Base-by-base conservation (phyloP, 2,329 filamentous ascomycete genomes). In the Cladosporium sp. region DNA sequence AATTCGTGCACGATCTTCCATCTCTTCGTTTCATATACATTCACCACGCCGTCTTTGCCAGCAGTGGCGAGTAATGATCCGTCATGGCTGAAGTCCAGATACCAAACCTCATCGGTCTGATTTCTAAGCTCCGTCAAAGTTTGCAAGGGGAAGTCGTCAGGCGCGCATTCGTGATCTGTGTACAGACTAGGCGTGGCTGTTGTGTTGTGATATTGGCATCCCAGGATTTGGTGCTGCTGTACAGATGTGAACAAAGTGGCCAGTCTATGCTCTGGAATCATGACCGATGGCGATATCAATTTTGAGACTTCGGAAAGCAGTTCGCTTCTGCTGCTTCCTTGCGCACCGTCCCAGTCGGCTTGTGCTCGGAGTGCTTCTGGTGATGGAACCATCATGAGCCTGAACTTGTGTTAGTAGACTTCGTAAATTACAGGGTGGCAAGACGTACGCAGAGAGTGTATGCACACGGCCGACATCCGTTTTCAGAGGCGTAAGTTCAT, bases 281-380 rank as follows among this genome's bases (percentile, higher is more conserved):
- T 97, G 39, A 96, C 88, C 3, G 90, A 93, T 0, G 93, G 92
- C 1, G 93, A 96, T 67, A 99, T 95, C 51, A 83, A 96, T 74
- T 80, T 89, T 19, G 91, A 96, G 29, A 97, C 73, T 53, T 93
- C 83, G 1, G 88, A 89, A 17, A 97, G 78, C 3, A 97, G 72
- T 13, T 77, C 73, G 56, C 83, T 82, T 56, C 92, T 83, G 37
- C 90, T 96, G 51, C 82, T 72, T 37, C 87, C 89, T 38, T 79
- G 71, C 1, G 89, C 85, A 12, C 89, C 90, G 65, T 95, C 89
- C 91, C 92, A 97, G 8, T 82, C 79, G 1, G 91, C 88, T 68
- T 88, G 88, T 4, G 70, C 66, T 67, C 84, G 87, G 34, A 97
- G 73, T 59, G 96, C 86, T 34, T 90, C 85, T 0, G 83, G 78